phyloP scores from a whole-genome alignment of 2,329 filamentous ascomycete genomes.

The Cadophora sp. region DNA sequence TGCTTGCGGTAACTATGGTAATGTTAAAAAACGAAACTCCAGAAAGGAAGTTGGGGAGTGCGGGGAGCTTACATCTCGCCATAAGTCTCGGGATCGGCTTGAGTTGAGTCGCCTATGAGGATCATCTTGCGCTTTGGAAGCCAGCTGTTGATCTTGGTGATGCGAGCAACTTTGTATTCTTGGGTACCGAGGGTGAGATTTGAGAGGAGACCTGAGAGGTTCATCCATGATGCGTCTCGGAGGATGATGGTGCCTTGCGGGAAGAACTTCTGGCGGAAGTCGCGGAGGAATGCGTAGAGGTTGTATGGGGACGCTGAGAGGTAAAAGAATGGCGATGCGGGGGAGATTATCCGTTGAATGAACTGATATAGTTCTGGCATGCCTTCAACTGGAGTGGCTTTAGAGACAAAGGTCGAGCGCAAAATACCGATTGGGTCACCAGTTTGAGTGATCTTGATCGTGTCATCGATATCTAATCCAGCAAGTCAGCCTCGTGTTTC shows the following conservation, averaged over 20 bases:
- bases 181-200: conserved; percentile 82
- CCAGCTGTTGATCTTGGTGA: conserved; percentile 79
- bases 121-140: conserved; percentile 82
- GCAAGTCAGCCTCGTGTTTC: conserved; percentile 25
- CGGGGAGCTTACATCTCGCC: conserved; percentile 70
- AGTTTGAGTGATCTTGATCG: conserved; percentile 90
- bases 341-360: conserved; percentile 60
- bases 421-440: conserved; percentile 82
- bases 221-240: conserved; percentile 86
- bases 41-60: background rate
- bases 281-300: conserved; percentile 83
- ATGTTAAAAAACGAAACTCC: conserved; percentile 20
- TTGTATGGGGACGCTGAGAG: conserved; percentile 94
- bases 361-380: conserved; percentile 86
- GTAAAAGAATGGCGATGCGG: conserved; percentile 84
- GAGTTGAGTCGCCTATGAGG: conserved; percentile 88
- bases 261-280: conserved; percentile 75
- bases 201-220: conserved; percentile 78
- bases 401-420: conserved; percentile 80
- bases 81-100: conserved; percentile 90
- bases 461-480: conserved; percentile 83
- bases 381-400: conserved; percentile 72
- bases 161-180: conserved; percentile 83
- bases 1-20: conserved; percentile 63
- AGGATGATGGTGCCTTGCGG: conserved; percentile 82